Evolutionary conservation across 2,329 filamentous ascomycete genomes (phyloP).

Genomic region (Xylariaceae sp.): DNA sequence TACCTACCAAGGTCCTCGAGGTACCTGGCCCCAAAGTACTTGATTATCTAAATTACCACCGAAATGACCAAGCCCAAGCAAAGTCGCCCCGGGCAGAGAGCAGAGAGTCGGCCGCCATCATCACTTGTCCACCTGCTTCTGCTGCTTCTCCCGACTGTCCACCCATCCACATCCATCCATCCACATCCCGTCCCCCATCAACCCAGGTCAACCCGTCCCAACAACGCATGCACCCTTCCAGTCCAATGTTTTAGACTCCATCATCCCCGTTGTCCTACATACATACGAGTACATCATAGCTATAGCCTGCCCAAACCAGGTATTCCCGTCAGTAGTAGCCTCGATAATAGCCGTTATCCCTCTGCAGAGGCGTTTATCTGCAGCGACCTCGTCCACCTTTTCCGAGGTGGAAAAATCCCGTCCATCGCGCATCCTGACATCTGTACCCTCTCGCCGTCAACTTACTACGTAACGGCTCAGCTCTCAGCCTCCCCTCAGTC

Average conservation of each 20-base stretch:
- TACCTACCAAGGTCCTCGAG: no score
- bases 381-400: background rate
- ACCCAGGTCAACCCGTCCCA: conserved; percentile 4
- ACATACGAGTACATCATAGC: background rate
- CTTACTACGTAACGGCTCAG: no score
- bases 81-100: no score
- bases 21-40: no score
- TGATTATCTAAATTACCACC: no score
- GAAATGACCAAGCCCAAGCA: no score
- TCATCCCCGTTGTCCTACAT: conserved; percentile 6
- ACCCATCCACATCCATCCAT: background rate
- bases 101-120: no score
- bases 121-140: no score
- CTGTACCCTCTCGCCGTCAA: background rate
- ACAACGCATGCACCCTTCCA: conserved; percentile 3
- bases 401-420: background rate
- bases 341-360: conserved; percentile 1
- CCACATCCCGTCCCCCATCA: background rate
- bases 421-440: conserved; percentile 4
- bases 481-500: no score
- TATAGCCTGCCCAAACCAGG: background rate
- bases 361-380: conserved; percentile 7
- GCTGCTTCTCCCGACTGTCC: no score
- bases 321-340: background rate
- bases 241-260: conserved; percentile 1